Evolutionary conservation across 2,329 filamentous ascomycete species (phyloP).

Genomic region (Aureobasidium namibiae): DNA sequence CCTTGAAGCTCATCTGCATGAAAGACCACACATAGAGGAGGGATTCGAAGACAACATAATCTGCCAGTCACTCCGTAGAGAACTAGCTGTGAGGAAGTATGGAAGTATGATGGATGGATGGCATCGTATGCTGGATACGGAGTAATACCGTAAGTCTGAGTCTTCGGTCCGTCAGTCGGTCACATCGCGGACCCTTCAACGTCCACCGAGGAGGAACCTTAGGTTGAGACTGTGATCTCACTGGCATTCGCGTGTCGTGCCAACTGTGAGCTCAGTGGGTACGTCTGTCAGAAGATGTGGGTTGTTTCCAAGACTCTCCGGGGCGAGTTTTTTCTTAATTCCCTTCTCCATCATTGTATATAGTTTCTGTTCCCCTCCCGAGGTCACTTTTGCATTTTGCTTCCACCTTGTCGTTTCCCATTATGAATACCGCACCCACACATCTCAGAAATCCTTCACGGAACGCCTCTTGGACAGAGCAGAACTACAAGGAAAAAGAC

Average conservation of each 20-base stretch:
- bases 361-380: slow-evolving; percentile 3
- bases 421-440: slow-evolving; percentile 9
- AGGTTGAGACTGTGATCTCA: slow-evolving; percentile 12
- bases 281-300: slow-evolving; percentile 6
- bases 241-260: slow-evolving; percentile 7
- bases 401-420: background rate
- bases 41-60: background rate
- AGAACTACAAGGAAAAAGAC: slow-evolving; percentile 8
- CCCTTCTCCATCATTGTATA: slow-evolving; percentile 10
- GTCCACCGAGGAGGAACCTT: slow-evolving; percentile 11
- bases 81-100: too few species aligned
- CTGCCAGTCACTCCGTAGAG: background rate
- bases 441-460: background rate
- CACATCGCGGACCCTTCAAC: slow-evolving; percentile 12
- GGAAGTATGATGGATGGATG: background rate
- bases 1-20: background rate
- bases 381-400: background rate
- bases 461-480: background rate
- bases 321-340: slow-evolving; percentile 4
- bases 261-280: slow-evolving; percentile 2
- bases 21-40: too few species aligned
- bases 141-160: background rate
- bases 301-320: slow-evolving; percentile 3
- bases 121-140: background rate
- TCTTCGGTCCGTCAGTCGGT: slow-evolving; percentile 13